Evolutionary conservation across 2,329 filamentous ascomycete species (phyloP).

Genomic region (Hypoxylon sp.): DNA sequence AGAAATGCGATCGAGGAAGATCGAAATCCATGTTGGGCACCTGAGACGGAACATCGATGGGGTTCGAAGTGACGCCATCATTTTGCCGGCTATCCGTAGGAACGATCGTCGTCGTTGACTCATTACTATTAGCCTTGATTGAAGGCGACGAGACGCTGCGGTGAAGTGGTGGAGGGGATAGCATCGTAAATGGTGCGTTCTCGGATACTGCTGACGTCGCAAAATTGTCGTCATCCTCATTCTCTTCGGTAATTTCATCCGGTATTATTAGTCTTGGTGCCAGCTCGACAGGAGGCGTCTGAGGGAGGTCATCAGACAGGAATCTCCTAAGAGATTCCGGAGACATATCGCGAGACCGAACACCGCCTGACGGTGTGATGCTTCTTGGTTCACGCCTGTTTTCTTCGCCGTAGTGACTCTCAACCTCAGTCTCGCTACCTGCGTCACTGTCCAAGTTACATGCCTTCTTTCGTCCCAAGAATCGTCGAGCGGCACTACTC

Average conservation of each 20-base stretch:
- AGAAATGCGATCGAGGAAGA: constrained; percentile 48
- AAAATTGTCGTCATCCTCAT: constrained; percentile 73
- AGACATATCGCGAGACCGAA: constrained; percentile 65
- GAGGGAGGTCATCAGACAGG: constrained; percentile 60
- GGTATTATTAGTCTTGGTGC: constrained; percentile 56
- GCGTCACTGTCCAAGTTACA: constrained; percentile 53
- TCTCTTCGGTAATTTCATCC: constrained; percentile 63
- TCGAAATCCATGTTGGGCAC: constrained; percentile 36
- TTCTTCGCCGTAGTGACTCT: constrained; percentile 48
- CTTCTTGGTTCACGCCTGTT: constrained; percentile 50
- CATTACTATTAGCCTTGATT: constrained; percentile 35
- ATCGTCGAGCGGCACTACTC: constrained; percentile 59
- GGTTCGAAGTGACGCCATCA: constrained; percentile 39
- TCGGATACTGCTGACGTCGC: constrained; percentile 65
- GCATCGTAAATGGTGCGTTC: constrained; percentile 58
- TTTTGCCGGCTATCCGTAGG: constrained; percentile 20
- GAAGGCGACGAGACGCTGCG: constrained; percentile 53
- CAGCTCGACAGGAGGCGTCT: constrained; percentile 51
- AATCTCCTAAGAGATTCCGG: constrained; percentile 67
- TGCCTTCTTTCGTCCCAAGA: constrained; percentile 61
- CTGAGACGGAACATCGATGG: constrained; percentile 10
- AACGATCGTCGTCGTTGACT: constrained; percentile 40
- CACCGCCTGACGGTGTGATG: constrained; percentile 56
- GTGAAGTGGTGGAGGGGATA: constrained; percentile 67
- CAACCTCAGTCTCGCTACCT: constrained; percentile 44